phyloP scores from a whole-genome alignment of 805 yeast species.

The fission yeast (Schizosaccharomyces pombe) region DNA sequence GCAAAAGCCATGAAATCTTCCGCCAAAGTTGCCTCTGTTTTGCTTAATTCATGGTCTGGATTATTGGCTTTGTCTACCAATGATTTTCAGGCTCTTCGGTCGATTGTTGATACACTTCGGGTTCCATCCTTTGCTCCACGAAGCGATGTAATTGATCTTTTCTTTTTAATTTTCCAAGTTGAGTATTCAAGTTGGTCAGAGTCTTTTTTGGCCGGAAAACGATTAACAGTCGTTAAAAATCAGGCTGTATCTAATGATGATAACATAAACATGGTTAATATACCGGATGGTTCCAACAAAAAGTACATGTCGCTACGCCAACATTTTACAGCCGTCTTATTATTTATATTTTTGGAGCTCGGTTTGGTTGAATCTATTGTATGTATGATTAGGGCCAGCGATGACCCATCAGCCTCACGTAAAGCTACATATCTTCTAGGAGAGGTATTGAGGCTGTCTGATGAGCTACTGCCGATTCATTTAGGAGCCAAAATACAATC shows the following conservation, averaged over 20 bases:
- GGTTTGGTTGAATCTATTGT: conserved; percentile 7
- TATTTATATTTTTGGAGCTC: conserved; percentile 26
- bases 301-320: conserved; percentile 16
- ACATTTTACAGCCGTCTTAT: conserved; percentile 43
- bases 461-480: conserved; percentile 30
- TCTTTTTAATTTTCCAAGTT: conserved; percentile 43
- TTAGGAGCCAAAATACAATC: conserved; percentile 14
- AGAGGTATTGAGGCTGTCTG: conserved; percentile 33
- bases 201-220: conserved; percentile 15
- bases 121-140: conserved; percentile 28
- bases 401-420: conserved; percentile 23
- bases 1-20: background rate
- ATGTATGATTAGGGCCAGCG: conserved; percentile 8
- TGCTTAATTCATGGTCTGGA: conserved; percentile 58
- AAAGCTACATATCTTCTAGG: conserved; percentile 45
- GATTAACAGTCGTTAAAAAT: conserved; percentile 6
- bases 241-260: background rate
- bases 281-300: background rate
- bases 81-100: conserved; percentile 30
- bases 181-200: conserved; percentile 31
- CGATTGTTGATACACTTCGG: conserved; percentile 37
- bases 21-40: conserved; percentile 6
- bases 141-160: conserved; percentile 37
- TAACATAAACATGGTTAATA: background rate
- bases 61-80: conserved; percentile 37